These are phyloP conservation scores for Clarireedia paspali DNA, from an alignment of 2,329 filamentous ascomycete genomes.

Conservation along the genomic window DNA sequence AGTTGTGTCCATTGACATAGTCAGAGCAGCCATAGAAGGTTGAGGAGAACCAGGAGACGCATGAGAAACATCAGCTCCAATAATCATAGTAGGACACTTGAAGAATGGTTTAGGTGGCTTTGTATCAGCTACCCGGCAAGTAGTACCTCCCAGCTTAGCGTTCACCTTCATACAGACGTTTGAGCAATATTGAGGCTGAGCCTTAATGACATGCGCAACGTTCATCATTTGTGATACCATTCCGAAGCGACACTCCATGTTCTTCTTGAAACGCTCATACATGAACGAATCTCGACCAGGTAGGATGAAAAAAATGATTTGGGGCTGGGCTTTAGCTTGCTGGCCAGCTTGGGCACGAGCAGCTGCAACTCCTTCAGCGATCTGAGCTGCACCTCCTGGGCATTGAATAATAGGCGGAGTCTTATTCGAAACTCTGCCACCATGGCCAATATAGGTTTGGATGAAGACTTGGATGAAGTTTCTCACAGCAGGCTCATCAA, in stretches of 20 bases:
- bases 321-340: conserved; percentile 37
- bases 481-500: conserved; percentile 39
- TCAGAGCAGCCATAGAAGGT: conserved; percentile 81
- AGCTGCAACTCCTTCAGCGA: conserved; percentile 11
- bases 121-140: conserved; percentile 36
- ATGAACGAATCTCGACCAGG: conserved; percentile 60
- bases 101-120: conserved; percentile 32
- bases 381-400: conserved; percentile 8
- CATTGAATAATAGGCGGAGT: conserved; percentile 35
- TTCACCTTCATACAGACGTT: conserved; percentile 98
- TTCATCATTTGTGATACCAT: conserved; percentile 77
- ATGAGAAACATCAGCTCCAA: conserved; percentile 86
- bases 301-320: conserved; percentile 75
- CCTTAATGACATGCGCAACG: conserved; percentile 57
- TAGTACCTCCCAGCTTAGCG: conserved; percentile 83
- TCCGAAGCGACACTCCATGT: conserved; percentile 77
- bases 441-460: conserved; percentile 51
- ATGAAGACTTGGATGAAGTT: conserved; percentile 54
- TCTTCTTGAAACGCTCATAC: conserved; percentile 86
- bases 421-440: conserved; percentile 44
- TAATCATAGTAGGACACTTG: conserved; percentile 62
- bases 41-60: conserved; percentile 57
- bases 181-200: conserved; percentile 75
- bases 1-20: conserved; percentile 66
- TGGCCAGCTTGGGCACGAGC: conserved; percentile 17